Conservation (phyloP, 768 basidiomycete genomes). For the Strobilomyces echinocephalus region DNA sequence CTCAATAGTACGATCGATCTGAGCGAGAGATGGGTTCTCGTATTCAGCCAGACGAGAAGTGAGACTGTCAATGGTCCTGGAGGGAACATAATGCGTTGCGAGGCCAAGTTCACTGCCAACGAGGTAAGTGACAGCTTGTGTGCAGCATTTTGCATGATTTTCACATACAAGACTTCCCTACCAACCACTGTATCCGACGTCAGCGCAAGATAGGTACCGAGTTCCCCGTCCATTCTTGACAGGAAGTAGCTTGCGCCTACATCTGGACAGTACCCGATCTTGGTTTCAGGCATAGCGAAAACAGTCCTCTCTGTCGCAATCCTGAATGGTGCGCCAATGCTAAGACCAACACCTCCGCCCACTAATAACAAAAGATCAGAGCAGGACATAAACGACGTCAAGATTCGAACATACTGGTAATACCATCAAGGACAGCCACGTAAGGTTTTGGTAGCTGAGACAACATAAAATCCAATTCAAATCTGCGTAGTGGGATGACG, state of each 20-base stretch:
- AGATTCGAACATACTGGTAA: slow-evolving; percentile 63
- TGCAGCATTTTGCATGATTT: background rate
- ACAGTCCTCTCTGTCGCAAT: slow-evolving; percentile 89
- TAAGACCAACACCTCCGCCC: slow-evolving; percentile 93
- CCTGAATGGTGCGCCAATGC: slow-evolving; percentile 79
- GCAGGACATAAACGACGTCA: background rate
- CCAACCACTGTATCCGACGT: slow-evolving; percentile 72
- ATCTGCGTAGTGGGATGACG: slow-evolving; percentile 41
- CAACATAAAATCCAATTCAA: slow-evolving; percentile 72
- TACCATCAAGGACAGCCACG: slow-evolving; percentile 83
- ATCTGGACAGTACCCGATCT: slow-evolving; percentile 87
- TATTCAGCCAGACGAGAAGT: slow-evolving; percentile 57
- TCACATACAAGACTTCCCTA: slow-evolving; percentile 78
- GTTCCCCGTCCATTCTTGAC: slow-evolving; percentile 81
- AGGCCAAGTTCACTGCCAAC: slow-evolving; percentile 75
- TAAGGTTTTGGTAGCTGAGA: slow-evolving; percentile 81
- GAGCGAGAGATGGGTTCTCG: slow-evolving; percentile 35
- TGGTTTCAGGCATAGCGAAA: slow-evolving; percentile 97
- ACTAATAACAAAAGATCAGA: slow-evolving; percentile 43
- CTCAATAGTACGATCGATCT: slow-evolving; percentile 67
- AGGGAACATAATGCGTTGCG: slow-evolving; percentile 90
- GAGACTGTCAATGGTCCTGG: slow-evolving; percentile 66
- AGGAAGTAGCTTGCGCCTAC: slow-evolving; percentile 91
- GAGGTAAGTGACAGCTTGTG: slow-evolving; percentile 9
- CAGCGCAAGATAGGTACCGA: slow-evolving; percentile 92